A percentile compares a stretch with the other conserved stretches of the same genome.
phyloP scores from a whole-genome alignment of 108 stramenopile species.

The Conticribra guillardii region DNA sequence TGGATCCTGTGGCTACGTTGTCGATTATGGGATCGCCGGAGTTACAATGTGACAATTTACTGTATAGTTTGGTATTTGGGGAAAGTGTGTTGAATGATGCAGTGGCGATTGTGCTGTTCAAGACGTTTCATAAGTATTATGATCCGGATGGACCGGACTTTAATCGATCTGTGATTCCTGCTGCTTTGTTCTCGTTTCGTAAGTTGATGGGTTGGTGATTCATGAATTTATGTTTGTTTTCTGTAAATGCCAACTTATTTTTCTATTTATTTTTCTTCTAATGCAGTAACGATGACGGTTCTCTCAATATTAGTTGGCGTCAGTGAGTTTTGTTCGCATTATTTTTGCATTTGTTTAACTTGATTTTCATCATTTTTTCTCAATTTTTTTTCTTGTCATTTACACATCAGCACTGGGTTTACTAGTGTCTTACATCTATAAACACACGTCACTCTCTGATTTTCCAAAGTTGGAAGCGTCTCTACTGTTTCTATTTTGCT shows the following conservation, averaged over 20 bases:
- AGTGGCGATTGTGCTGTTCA: slow-evolving; percentile 96
- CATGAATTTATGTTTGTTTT: not conserved
- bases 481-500: slow-evolving; percentile 94
- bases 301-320: slow-evolving; percentile 87
- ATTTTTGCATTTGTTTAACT: not conserved
- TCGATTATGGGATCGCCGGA: slow-evolving; percentile 84
- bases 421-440: slow-evolving; percentile 81
- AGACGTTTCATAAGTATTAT: slow-evolving; percentile 89
- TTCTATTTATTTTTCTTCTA: not conserved
- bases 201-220: not conserved
- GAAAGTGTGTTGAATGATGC: slow-evolving; percentile 98
- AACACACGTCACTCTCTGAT: slow-evolving; percentile 80
- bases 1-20: slow-evolving; percentile 97
- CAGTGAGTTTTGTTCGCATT: slow-evolving; percentile 2
- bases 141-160: slow-evolving; percentile 74
- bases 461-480: slow-evolving; percentile 95
- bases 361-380: not conserved
- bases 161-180: slow-evolving; percentile 65
- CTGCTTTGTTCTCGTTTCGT: slow-evolving; percentile 75
- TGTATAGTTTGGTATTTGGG: slow-evolving; percentile 97
- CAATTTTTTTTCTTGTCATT: not conserved
- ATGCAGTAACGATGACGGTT: slow-evolving; percentile 44
- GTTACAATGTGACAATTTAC: slow-evolving; percentile 89
- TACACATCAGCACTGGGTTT: slow-evolving; percentile 66
- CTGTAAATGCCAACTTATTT: not conserved